Base-by-base conservation (phyloP, 768 basidiomycete species). In the Podaxis carcinomalis region DNA sequence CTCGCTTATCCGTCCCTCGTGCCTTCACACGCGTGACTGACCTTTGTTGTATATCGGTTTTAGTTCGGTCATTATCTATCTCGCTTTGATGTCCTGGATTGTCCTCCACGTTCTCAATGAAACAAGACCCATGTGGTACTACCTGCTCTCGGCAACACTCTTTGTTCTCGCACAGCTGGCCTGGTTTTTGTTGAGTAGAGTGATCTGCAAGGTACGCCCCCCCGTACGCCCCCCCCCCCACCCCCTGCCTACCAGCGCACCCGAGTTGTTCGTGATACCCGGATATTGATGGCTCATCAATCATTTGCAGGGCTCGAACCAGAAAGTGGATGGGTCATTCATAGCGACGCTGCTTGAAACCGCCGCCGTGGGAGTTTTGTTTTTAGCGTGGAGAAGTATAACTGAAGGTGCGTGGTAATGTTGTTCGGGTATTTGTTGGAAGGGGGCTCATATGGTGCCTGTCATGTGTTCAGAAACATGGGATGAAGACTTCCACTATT, bases 311-410 rank as follows among this genome's bases (percentile, higher is more conserved):
- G 85, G 83, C 23, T 79, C 92, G 16, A 77, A 82, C 59, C 71
- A 74, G 32, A 90, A 86, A 71, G 76, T 97, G 19, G 96, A 98
- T 73, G 92, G 92, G 4, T 86, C 89, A 2, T 96, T 97, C 71
- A 71, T 97, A 25, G 89, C 92, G 1, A 95, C 95, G 0, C 56
- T 95, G 4, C 77, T 96, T 50, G 92, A 96, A 69, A 92, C 92
- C 0, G 86, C 82, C 0, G 75, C 89, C 0, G 84, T 96, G 1
- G 81, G 77, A 10, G 74, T 83, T 3, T 63, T 96, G 19, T 94
- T 84, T 70, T 69, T 87, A 14, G 93, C 84, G n/a, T 96, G 95
- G 95, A 79, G 79, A 72, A 87, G 87, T 70, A 92, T 95, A 60
- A 95, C 93, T 16, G 93, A 95, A 85, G 91, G 92, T 87, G 61